These are phyloP conservation scores for Erodium moschatum DNA, from an alignment of 441 rosid genomes.

Conservation along the genomic window DNA sequence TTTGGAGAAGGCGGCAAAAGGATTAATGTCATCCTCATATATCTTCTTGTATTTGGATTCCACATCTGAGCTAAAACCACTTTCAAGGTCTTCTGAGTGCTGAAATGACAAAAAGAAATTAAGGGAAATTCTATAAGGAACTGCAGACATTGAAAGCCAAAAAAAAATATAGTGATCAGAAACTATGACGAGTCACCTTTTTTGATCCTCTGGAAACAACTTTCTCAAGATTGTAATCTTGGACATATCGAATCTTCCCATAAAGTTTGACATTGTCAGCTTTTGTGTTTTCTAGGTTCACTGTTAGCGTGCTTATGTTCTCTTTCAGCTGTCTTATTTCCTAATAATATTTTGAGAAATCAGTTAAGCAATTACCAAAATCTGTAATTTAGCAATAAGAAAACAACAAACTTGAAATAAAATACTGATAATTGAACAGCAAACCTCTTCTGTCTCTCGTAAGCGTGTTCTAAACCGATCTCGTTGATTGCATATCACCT, in stretches of 20 bases:
- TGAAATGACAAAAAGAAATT: slow-evolving; percentile 22
- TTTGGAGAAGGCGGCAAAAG: slow-evolving; percentile 98
- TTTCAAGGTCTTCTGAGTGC: slow-evolving; percentile 81
- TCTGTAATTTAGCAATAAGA: neutral
- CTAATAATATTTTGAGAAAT: slow-evolving; percentile 28
- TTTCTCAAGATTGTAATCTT: slow-evolving; percentile 88
- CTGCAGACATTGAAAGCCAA: neutral
- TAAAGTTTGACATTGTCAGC: slow-evolving; percentile 93
- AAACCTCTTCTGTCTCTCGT: slow-evolving; percentile 89
- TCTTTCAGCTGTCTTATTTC: slow-evolving; percentile 88
- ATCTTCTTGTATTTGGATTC: slow-evolving; percentile 70
- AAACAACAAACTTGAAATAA: slow-evolving; percentile 5
- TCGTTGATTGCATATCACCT: slow-evolving; percentile 93
- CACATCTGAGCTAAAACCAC: slow-evolving; percentile 87
- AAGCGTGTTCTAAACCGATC: slow-evolving; percentile 83
- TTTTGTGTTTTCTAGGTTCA: slow-evolving; percentile 78
- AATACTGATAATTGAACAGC: too few species aligned
- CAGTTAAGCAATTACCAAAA: slow-evolving; percentile 3
- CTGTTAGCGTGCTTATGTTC: slow-evolving; percentile 62
- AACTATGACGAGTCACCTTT: slow-evolving; percentile 42
- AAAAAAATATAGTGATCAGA: slow-evolving; percentile 10
- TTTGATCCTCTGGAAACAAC: slow-evolving; percentile 85
- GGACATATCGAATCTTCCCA: slow-evolving; percentile 92
- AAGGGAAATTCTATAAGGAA: slow-evolving; percentile 16
- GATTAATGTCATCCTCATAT: slow-evolving; percentile 40